Conservation (phyloP, 768 basidiomycete species). For the Termitomyces bulborhizus region DNA sequence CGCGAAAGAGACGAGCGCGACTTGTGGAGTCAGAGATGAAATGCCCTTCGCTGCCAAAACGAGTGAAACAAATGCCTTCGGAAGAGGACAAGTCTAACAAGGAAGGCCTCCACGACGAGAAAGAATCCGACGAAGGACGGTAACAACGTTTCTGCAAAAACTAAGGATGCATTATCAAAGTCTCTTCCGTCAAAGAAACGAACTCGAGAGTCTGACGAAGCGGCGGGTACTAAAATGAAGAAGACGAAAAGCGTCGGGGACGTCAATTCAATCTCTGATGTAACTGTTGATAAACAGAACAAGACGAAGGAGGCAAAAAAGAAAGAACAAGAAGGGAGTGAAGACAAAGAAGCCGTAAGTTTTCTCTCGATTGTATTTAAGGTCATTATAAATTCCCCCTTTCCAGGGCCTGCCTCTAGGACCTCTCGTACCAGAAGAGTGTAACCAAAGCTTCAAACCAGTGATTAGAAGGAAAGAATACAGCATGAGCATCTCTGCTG, state of each 20-base stretch:
- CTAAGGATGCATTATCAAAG: background rate
- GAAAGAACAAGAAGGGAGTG: background rate
- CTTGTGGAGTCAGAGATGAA: background rate
- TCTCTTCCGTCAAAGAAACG: conserved; percentile 4
- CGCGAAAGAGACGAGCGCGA: background rate
- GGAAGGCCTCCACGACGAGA: background rate
- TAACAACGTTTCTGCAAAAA: no score
- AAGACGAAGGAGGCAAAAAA: background rate
- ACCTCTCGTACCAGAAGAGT: no score
- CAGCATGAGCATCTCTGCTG: background rate
- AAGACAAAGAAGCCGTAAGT: conserved; percentile 7
- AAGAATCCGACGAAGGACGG: background rate
- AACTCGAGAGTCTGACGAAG: conserved; percentile 1
- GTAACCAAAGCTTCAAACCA: background rate
- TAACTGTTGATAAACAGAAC: background rate
- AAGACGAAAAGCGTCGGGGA: background rate
- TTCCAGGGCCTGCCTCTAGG: no score
- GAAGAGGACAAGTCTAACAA: background rate
- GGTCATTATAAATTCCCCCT: no score
- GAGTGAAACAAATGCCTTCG: background rate
- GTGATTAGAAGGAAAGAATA: background rate
- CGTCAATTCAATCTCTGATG: background rate
- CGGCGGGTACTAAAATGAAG: background rate
- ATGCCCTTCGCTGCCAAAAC: background rate
- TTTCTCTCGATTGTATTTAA: background rate